phyloP scores from a whole-genome alignment of 108 stramenopile species.

The Fistulifera solaris region DNA sequence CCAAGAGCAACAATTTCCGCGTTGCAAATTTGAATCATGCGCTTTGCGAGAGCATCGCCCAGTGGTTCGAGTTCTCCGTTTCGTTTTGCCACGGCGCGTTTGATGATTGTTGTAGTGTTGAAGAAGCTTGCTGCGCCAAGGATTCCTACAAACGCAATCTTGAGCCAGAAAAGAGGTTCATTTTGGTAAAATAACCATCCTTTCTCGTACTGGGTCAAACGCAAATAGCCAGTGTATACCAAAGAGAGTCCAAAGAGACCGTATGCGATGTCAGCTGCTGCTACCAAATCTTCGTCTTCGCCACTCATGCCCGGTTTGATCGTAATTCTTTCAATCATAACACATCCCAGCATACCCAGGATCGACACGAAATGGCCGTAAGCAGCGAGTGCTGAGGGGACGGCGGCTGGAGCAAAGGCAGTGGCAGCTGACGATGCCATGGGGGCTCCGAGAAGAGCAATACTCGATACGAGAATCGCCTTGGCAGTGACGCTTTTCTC shows the following conservation, averaged over 20 bases:
- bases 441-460: neutral
- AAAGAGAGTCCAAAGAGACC: conserved; percentile 39
- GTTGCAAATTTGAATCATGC: conserved; percentile 36
- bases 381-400: conserved; percentile 52
- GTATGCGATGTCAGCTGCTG: conserved; percentile 41
- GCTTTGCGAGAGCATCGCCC: conserved; percentile 24
- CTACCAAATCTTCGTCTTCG: conserved; percentile 47
- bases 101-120: conserved; percentile 21
- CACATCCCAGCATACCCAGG: conserved; percentile 34
- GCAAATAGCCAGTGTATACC: conserved; percentile 47
- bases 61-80: conserved; percentile 38
- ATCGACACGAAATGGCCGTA: conserved; percentile 65
- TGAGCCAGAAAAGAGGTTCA: conserved; percentile 81
- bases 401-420: conserved; percentile 26
- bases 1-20: conserved; percentile 39
- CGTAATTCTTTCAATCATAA: conserved; percentile 53
- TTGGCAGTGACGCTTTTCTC: too few relatives aligned
- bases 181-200: conserved; percentile 68
- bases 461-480: neutral
- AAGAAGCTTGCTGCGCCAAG: conserved; percentile 28
- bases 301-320: conserved; percentile 53
- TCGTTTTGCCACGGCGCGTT: conserved; percentile 30
- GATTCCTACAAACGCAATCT: conserved; percentile 52
- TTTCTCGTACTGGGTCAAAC: conserved; percentile 52
- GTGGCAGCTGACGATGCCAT: conserved; percentile 23